phyloP scores from a whole-genome alignment of 2,329 filamentous ascomycete species.

The Metarhizium humberi region DNA sequence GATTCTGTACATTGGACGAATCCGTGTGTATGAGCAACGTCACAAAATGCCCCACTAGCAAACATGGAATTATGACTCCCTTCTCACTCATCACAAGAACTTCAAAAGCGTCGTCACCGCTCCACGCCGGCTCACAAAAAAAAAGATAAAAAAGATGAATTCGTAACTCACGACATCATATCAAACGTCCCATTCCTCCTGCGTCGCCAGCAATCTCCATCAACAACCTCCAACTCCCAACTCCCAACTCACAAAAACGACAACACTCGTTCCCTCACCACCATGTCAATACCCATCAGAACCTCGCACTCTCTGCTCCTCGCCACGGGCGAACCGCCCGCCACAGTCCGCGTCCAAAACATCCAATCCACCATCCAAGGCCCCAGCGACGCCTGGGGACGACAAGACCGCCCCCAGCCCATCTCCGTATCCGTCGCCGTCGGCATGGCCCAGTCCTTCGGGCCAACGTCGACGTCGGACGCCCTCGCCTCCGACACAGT shows the following conservation, averaged over 20 bases:
- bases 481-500: constrained; percentile 59
- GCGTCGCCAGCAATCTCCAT: too few relatives aligned
- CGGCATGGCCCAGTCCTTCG: constrained; percentile 45
- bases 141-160: too few relatives aligned
- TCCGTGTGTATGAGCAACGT: too few relatives aligned
- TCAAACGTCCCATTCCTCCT: too few relatives aligned
- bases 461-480: constrained; percentile 48
- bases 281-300: constrained; percentile 1
- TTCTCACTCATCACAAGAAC: too few relatives aligned
- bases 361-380: constrained; percentile 47
- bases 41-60: too few relatives aligned
- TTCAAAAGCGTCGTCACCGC: too few relatives aligned
- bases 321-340: constrained; percentile 18
- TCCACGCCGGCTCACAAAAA: too few relatives aligned
- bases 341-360: constrained; percentile 51
- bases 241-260: neutral
- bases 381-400: constrained; percentile 61
- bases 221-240: too few relatives aligned
- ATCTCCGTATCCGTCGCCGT: constrained; percentile 51
- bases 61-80: too few relatives aligned
- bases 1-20: too few relatives aligned
- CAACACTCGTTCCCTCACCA: neutral
- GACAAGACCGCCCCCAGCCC: constrained; percentile 49
- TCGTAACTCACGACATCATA: too few relatives aligned
- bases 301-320: constrained; percentile 3